phyloP scores from a whole-genome alignment of 345 rosid species.

The Eucalyptus decipiens region DNA sequence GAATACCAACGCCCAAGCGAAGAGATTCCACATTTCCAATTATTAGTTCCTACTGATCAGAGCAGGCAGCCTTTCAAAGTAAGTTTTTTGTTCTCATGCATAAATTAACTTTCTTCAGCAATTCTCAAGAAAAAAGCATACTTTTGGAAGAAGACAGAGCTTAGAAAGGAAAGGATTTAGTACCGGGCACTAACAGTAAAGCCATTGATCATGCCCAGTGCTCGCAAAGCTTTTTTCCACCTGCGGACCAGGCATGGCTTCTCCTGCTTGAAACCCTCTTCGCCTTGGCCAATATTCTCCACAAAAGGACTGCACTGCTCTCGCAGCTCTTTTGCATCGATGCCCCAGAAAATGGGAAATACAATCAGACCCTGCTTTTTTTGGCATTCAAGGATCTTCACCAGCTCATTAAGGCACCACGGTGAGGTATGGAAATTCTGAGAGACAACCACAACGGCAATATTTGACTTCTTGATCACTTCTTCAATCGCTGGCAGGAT shows the following conservation, averaged over 20 bases:
- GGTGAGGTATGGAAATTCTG: background rate
- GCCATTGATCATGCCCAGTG: background rate
- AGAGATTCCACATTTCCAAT: background rate
- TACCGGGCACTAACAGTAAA: background rate
- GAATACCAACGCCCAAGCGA: background rate
- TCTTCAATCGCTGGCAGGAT: background rate
- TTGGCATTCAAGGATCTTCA: background rate
- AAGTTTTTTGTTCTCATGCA: background rate
- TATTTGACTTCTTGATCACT: background rate
- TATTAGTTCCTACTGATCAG: background rate
- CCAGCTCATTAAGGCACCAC: background rate
- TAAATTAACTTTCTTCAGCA: too few relatives aligned
- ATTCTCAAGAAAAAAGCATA: too few relatives aligned
- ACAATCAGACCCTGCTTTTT: background rate
- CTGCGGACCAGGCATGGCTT: fast-evolving
- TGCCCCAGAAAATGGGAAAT: background rate
- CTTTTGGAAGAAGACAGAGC: background rate
- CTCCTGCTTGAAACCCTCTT: background rate
- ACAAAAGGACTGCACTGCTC: background rate
- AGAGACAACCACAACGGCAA: background rate
- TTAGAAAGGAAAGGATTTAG: background rate
- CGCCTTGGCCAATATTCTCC: background rate
- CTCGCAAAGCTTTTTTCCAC: background rate
- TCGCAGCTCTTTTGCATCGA: background rate
- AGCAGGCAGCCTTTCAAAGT: background rate